Evolutionary conservation across 2,329 filamentous ascomycete genomes (phyloP), one percentile per base, ranked within the genome.

Genomic region (Mollisia scopiformis): DNA sequence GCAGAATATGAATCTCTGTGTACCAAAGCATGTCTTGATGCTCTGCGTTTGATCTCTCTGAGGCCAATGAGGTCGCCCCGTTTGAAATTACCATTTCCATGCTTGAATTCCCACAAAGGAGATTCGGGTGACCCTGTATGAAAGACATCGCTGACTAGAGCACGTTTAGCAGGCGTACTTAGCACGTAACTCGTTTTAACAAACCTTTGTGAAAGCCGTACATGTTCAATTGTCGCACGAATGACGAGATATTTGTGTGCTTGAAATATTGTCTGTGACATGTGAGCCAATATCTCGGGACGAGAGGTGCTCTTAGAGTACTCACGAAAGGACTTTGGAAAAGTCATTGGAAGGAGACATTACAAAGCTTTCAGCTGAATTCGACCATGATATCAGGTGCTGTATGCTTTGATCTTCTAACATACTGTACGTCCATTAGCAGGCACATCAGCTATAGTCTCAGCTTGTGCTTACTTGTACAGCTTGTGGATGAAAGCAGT

Each of bases 401-500:
- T 95, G 91, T 63, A 99, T 99, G 70, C 83, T 90, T 35, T 88
- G 88, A 75, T 99, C 95, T 76, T 99, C 95, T 64, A 99, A 82
- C 95, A 99, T 98, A 78, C 94, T 98, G 73, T 66, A 49, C 53
- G 37, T 59, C 14, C 14, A 62, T 71, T 54, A 72, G 66, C 54
- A 60, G 27, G 3, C 13, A 19, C 30, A 14, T 39, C 19, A 23
- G 10, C 35, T 16, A 25, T 50, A 6, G 28, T 35, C 46, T 35
- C 21, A 19, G 43, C 27, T 57, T 33, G 60, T 61, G 74, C 89
- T 73, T 82, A 97, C 93, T 96, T 97, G 82, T 98, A 99, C 35
- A 99, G 86, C 77, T 99, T 99, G 77, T 99, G 95, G 67, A 99
- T 98, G 73, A 99, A 99, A 23, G 95, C 95, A 11, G 95, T 98